Percentiles rank a stretch among this genome's conserved stretches.
These are phyloP conservation scores for Tetrapyrgos nigripes DNA, from an alignment of 1,284 basidiomycete species.

Conservation along the genomic window DNA sequence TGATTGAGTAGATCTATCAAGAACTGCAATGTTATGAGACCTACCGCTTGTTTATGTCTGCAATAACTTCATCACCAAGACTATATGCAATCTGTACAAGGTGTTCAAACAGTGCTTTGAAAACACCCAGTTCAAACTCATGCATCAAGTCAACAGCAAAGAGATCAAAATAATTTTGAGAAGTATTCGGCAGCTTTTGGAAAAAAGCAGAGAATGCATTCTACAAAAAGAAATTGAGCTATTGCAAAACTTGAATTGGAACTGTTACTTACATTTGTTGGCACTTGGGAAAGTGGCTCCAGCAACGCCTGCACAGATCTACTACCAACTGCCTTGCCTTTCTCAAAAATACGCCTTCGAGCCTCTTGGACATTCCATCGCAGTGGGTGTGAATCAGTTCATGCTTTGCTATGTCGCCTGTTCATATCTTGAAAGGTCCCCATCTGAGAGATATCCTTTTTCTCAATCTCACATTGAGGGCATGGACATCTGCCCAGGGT, in stretches of 20 bases:
- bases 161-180: conserved; percentile 26
- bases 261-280: not conserved
- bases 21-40: conserved; percentile 1
- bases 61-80: not conserved
- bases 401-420: not conserved
- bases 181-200: conserved; percentile 20
- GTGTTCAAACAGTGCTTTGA: conserved; percentile 41
- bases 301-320: not conserved
- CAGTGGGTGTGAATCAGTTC: conserved; percentile 6
- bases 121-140: conserved; percentile 44
- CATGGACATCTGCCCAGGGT: conserved; percentile 32
- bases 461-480: conserved; percentile 29
- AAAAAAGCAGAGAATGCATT: conserved; percentile 38
- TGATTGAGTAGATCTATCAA: conserved; percentile 6
- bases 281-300: not conserved
- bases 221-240: conserved; percentile 20
- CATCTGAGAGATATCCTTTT: conserved; percentile 15
- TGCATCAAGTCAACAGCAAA: conserved; percentile 44
- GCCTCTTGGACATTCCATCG: conserved; percentile 8
- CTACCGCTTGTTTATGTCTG: conserved; percentile 6
- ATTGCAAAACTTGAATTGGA: not conserved
- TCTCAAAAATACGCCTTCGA: conserved; percentile 27
- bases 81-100: conserved; percentile 37
- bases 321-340: conserved; percentile 15
- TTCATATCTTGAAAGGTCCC: not conserved